These are phyloP conservation scores for Cercophora samala DNA, from an alignment of 495 filamentous ascomycete genomes.

Conservation along the genomic window DNA sequence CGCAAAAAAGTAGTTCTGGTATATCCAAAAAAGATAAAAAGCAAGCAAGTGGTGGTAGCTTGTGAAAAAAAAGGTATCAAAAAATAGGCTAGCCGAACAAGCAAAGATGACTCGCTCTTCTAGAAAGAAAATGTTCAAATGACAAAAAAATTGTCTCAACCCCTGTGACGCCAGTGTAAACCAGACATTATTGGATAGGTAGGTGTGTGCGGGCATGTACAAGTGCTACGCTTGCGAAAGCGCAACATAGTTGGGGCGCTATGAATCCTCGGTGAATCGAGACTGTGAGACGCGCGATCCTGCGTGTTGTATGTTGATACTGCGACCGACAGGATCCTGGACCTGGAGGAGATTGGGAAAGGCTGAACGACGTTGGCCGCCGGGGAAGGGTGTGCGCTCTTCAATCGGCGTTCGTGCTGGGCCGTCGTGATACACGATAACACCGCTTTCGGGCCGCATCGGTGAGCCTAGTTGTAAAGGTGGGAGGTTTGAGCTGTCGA, in stretches of 20 bases:
- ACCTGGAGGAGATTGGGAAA: constrained; percentile 30
- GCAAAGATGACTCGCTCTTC: neutral
- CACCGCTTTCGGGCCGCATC: constrained; percentile 47
- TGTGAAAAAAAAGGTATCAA: constrained; percentile 2
- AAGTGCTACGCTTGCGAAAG: too few relatives aligned
- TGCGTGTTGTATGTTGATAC: constrained; percentile 41
- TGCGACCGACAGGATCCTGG: constrained; percentile 43
- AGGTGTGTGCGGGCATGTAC: too few relatives aligned
- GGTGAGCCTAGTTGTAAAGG: constrained; percentile 43
- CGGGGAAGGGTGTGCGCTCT: constrained; percentile 40
- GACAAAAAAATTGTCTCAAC: neutral
- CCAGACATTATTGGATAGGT: constrained; percentile 10
- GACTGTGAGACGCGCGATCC: constrained; percentile 46
- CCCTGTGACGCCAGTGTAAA: constrained; percentile 7
- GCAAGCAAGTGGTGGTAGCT: neutral
- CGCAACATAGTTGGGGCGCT: neutral
- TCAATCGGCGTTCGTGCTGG: constrained; percentile 44
- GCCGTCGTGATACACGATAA: constrained; percentile 44
- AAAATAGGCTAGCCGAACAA: neutral
- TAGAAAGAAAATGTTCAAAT: neutral
- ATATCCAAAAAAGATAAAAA: neutral
- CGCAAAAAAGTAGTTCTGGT: neutral
- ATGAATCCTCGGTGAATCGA: constrained; percentile 49
- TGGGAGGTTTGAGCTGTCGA: constrained; percentile 31
- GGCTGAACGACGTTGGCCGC: constrained; percentile 22